A percentile compares a stretch with the other conserved stretches of the same genome.
These are phyloP conservation scores for Dactylella cylindrospora DNA, from an alignment of 2,329 filamentous ascomycete species.

Conservation along the genomic window DNA sequence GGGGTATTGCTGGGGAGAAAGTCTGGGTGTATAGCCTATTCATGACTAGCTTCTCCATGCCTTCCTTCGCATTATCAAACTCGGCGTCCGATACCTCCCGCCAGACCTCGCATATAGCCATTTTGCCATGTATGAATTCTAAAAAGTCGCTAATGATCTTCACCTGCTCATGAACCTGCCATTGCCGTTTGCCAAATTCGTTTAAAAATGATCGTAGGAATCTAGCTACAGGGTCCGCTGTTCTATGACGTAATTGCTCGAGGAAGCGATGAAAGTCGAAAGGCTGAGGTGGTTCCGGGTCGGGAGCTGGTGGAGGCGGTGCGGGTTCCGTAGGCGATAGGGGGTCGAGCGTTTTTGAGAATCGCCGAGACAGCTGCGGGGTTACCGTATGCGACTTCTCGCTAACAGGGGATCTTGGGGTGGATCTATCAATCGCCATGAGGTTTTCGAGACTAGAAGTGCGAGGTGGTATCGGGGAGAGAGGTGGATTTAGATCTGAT, in stretches of 20 bases:
- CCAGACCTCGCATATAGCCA: slow-evolving; percentile 97
- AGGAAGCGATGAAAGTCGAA: slow-evolving; percentile 98
- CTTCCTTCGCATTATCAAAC: slow-evolving; percentile 96
- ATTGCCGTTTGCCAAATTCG: slow-evolving; percentile 96
- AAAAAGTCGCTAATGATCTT: slow-evolving; percentile 98
- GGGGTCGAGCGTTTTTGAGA: slow-evolving; percentile 39
- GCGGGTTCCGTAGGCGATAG: slow-evolving; percentile 32
- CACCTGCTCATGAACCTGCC: slow-evolving; percentile 99
- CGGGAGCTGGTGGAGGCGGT: slow-evolving; percentile 59
- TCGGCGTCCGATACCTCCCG: slow-evolving; percentile 91
- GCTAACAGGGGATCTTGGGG: slow-evolving; percentile 11
- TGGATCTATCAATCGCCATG: slow-evolving; percentile 20
- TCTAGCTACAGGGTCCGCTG: slow-evolving; percentile 94
- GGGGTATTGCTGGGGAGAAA: slow-evolving; percentile 88
- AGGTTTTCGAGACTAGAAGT: slow-evolving; percentile 38
- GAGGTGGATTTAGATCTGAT: slow-evolving; percentile 22
- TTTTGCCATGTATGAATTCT: slow-evolving; percentile 95
- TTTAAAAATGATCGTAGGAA: slow-evolving; percentile 91
- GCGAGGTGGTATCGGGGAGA: slow-evolving; percentile 44
- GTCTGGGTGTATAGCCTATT: slow-evolving; percentile 94
- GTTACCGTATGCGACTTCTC: slow-evolving; percentile 19
- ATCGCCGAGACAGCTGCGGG: slow-evolving; percentile 28
- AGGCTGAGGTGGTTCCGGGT: slow-evolving; percentile 60
- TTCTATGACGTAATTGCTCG: slow-evolving; percentile 91
- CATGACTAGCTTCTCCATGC: slow-evolving; percentile 99